Evolutionary conservation across 352 stramenopile genomes (phyloP).

Genomic region (Phytophthora idaei): DNA sequence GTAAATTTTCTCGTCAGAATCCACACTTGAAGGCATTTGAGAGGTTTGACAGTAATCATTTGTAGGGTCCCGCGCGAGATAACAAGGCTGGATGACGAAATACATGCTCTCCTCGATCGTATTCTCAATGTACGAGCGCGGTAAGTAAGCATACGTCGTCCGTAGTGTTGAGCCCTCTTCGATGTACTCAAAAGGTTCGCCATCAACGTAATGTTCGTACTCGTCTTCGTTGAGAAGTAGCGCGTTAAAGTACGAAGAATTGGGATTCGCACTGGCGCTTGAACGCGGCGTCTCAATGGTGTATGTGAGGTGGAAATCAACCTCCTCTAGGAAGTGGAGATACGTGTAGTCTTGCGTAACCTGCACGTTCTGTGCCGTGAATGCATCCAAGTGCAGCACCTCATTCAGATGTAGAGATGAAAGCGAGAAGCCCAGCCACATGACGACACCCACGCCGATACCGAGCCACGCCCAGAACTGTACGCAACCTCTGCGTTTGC

Average conservation of each 20-base stretch:
- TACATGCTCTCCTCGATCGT: slow-evolving; percentile 56
- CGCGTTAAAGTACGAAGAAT: slow-evolving; percentile 53
- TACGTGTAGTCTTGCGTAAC: slow-evolving; percentile 60
- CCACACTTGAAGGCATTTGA: slow-evolving; percentile 44
- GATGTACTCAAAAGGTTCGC: slow-evolving; percentile 53
- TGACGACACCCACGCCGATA: slow-evolving; percentile 40
- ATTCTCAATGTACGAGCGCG: slow-evolving; percentile 57
- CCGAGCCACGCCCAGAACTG: slow-evolving; percentile 40
- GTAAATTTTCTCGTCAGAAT: slow-evolving; percentile 53
- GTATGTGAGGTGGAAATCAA: slow-evolving; percentile 62
- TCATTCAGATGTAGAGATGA: slow-evolving; percentile 52
- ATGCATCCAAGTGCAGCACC: slow-evolving; percentile 70
- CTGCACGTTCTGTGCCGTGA: slow-evolving; percentile 52
- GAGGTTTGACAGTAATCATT: slow-evolving; percentile 45
- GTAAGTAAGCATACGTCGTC: slow-evolving; percentile 52
- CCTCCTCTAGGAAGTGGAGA: slow-evolving; percentile 60
- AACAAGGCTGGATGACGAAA: slow-evolving; percentile 64
- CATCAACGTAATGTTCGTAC: slow-evolving; percentile 60
- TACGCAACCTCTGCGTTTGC: slow-evolving; percentile 31
- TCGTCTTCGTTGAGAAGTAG: slow-evolving; percentile 58
- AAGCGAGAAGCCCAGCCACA: slow-evolving; percentile 34
- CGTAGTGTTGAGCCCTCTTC: slow-evolving; percentile 47
- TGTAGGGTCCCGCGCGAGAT: slow-evolving; percentile 39
- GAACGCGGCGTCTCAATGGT: slow-evolving; percentile 39
- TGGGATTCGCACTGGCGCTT: slow-evolving; percentile 20